Evolutionary conservation across 768 basidiomycete species (phyloP).

Genomic region (Ramaria sp.): DNA sequence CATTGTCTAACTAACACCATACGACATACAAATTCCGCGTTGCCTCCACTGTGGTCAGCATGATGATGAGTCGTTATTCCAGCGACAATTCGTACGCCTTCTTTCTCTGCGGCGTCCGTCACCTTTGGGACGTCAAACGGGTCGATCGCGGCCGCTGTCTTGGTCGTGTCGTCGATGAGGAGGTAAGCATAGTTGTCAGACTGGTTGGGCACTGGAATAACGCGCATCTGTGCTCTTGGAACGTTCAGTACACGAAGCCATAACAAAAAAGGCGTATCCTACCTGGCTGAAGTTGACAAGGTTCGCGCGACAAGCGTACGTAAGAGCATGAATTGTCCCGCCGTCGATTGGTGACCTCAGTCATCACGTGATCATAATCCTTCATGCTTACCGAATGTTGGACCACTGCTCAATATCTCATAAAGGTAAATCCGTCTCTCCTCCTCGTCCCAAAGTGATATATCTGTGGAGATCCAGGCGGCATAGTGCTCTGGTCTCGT

Average conservation of each 20-base stretch:
- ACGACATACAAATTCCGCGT: conserved; percentile 38
- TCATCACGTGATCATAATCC: not conserved
- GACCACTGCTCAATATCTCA: conserved; percentile 95
- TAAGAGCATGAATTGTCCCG: not conserved
- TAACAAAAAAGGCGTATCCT: not conserved
- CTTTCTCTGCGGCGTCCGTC: conserved; percentile 44
- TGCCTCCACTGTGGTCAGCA: conserved; percentile 81
- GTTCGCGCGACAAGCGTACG: not conserved
- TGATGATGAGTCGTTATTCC: conserved; percentile 91
- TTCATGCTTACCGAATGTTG: conserved; percentile 49
- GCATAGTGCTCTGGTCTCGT: conserved; percentile 87
- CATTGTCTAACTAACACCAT: not conserved
- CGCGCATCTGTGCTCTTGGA: conserved; percentile 40
- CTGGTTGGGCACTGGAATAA: conserved; percentile 71
- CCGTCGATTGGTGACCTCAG: not conserved
- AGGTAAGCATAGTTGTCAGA: conserved; percentile 83
- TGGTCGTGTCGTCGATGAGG: conserved; percentile 56
- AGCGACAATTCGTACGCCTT: conserved; percentile 57
- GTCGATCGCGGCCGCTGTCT: conserved; percentile 70
- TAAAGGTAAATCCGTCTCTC: conserved; percentile 45
- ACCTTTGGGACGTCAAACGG: conserved; percentile 70
- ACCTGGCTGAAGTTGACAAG: conserved; percentile 8
- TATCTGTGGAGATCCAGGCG: conserved; percentile 39
- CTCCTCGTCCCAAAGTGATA: not conserved
- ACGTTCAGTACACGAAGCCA: not conserved